These are phyloP conservation scores for Agrocybe chaxingu DNA, from an alignment of 768 basidiomycete genomes.

Conservation along the genomic window DNA sequence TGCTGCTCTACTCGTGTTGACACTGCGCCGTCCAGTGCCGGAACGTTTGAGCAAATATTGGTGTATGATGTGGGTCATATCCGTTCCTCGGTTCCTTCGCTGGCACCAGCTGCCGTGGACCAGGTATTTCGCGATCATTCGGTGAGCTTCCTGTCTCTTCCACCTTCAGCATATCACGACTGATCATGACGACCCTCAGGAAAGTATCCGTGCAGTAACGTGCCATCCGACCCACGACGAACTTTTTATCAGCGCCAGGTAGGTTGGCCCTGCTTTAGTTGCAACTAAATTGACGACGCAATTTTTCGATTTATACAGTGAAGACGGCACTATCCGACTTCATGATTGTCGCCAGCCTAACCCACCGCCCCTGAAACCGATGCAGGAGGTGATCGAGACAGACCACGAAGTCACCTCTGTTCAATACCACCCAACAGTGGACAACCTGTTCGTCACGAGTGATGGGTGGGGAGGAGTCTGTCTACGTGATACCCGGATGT, in stretches of 20 bases:
- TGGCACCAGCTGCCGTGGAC: slow-evolving; percentile 19
- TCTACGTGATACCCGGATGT: slow-evolving; percentile 71
- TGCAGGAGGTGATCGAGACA: slow-evolving; percentile 52
- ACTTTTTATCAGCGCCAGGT: slow-evolving; percentile 70
- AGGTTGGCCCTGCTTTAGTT: slow-evolving; percentile 14
- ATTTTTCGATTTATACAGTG: slow-evolving; percentile 34
- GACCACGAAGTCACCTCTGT: slow-evolving; percentile 58
- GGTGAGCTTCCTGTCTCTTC: slow-evolving; percentile 10
- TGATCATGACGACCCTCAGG: slow-evolving; percentile 34
- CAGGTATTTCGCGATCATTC: slow-evolving; percentile 17
- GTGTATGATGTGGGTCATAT: slow-evolving; percentile 51
- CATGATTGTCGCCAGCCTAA: slow-evolving; percentile 51
- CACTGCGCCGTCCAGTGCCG: slow-evolving; percentile 39
- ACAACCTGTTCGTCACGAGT: slow-evolving; percentile 66
- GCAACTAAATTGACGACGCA: background rate
- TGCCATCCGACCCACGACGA: slow-evolving; percentile 70
- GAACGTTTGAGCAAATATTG: slow-evolving; percentile 46
- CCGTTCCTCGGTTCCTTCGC: slow-evolving; percentile 15
- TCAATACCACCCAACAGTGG: slow-evolving; percentile 64
- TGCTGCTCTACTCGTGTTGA: slow-evolving; percentile 3
- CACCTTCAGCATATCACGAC: background rate
- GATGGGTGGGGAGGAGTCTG: slow-evolving; percentile 57
- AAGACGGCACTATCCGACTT: slow-evolving; percentile 65
- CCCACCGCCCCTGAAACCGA: slow-evolving; percentile 22
- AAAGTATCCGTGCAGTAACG: slow-evolving; percentile 59